These are phyloP conservation scores for Cladobotryum protrusum DNA, from an alignment of 2,329 filamentous ascomycete genomes.

Conservation along the genomic window DNA sequence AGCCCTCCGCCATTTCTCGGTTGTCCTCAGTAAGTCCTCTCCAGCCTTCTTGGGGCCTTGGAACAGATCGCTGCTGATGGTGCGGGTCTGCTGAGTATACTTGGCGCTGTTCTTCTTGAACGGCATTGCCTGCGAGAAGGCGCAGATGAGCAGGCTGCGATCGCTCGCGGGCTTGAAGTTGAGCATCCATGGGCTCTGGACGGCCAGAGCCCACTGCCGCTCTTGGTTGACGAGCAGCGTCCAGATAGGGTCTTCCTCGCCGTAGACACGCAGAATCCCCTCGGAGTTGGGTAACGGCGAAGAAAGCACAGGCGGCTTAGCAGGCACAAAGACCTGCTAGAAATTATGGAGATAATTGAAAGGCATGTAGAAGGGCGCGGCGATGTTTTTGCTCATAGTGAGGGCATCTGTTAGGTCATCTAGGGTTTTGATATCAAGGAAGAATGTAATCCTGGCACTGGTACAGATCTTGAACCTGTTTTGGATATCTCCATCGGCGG, in stretches of 20 bases:
- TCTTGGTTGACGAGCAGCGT: constrained; percentile 37
- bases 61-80: constrained; percentile 17
- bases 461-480: constrained; percentile 34
- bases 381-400: constrained; percentile 48
- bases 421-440: constrained; percentile 36
- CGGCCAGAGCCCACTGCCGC: constrained; percentile 38
- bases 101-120: constrained; percentile 19
- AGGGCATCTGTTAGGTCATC: constrained; percentile 38
- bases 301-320: constrained; percentile 37
- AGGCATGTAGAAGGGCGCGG: constrained; percentile 42
- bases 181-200: constrained; percentile 40
- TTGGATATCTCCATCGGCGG: constrained; percentile 22
- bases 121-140: constrained; percentile 28
- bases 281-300: constrained; percentile 25
- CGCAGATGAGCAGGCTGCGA: constrained; percentile 35
- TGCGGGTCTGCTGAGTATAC: constrained; percentile 4
- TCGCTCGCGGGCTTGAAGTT: constrained; percentile 36
- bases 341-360: constrained; percentile 48
- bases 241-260: constrained; percentile 24
- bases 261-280: constrained; percentile 23
- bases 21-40: constrained; percentile 22
- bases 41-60: constrained; percentile 22
- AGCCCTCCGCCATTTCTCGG: constrained; percentile 25
- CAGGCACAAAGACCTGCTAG: constrained; percentile 43
- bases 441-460: constrained; percentile 33